Conservation (phyloP, 257 asterid genomes). For the Solanum infundibuliforme region DNA sequence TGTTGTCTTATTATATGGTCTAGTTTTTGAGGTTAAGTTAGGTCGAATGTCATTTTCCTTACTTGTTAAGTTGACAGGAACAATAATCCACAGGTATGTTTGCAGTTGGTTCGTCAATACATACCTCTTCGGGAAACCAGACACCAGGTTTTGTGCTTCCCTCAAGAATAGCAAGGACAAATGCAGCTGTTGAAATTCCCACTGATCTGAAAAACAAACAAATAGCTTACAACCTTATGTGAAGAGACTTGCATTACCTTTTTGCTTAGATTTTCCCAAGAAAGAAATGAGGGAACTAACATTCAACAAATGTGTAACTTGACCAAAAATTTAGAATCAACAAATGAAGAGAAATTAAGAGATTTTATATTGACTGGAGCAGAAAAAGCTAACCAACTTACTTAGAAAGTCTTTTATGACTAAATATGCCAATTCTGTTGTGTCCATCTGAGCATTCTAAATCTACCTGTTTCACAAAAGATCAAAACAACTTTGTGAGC, state of each 20-base stretch:
- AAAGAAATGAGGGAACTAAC: background rate
- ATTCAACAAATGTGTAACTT: background rate
- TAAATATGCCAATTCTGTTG: conserved; percentile 71
- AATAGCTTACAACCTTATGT: background rate
- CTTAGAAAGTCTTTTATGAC: conserved; percentile 71
- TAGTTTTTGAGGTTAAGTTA: background rate
- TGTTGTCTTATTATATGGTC: background rate
- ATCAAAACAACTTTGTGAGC: background rate
- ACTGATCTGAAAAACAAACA: conserved; percentile 51
- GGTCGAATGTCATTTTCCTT: background rate
- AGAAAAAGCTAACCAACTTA: conserved; percentile 10
- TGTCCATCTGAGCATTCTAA: conserved; percentile 68
- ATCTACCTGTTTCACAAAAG: conserved; percentile 56
- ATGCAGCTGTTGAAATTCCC: conserved; percentile 74
- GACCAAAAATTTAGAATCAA: background rate
- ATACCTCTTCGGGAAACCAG: conserved; percentile 97
- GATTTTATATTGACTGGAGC: background rate
- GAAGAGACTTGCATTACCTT: background rate
- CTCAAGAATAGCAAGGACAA: conserved; percentile 76
- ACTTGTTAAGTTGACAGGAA: background rate
- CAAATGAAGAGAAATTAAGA: background rate
- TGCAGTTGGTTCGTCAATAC: background rate
- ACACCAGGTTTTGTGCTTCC: conserved; percentile 91
- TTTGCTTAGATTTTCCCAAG: background rate
- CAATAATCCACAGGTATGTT: background rate